These are phyloP conservation scores for Debaryomyces nepalensis DNA, from an alignment of 1,139 yeast genomes.

Conservation along the genomic window DNA sequence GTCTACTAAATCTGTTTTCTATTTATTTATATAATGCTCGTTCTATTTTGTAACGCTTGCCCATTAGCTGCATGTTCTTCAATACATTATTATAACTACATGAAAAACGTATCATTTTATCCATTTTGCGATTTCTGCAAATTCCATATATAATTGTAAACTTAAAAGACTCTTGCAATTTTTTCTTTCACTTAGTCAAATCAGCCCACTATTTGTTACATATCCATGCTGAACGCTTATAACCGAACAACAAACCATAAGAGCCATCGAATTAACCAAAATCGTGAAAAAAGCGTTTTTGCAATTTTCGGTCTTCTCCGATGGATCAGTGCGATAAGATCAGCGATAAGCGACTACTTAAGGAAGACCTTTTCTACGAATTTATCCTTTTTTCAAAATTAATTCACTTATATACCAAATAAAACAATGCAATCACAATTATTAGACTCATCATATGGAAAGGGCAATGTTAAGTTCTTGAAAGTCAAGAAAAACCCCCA, in stretches of 20 bases:
- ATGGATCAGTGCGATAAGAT: neutral
- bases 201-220: too few species aligned
- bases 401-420: neutral
- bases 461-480: slow-evolving; percentile 87
- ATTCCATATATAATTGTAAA: too few species aligned
- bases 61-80: too few species aligned
- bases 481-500: slow-evolving; percentile 79
- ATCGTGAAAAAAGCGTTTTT: neutral
- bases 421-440: slow-evolving; percentile 26
- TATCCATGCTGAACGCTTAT: too few species aligned
- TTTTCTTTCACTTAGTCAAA: too few species aligned
- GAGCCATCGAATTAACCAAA: neutral
- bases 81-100: too few species aligned
- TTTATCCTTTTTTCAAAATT: neutral
- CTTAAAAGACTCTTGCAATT: too few species aligned
- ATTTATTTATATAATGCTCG: neutral
- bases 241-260: neutral
- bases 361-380: neutral
- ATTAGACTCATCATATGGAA: slow-evolving; percentile 73
- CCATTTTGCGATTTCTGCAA: too few species aligned
- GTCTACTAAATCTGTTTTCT: neutral
- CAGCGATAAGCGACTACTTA: neutral
- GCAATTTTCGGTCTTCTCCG: slow-evolving; percentile 6
- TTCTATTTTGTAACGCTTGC: neutral
- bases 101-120: too few species aligned